A percentile compares a stretch with the other conserved stretches of the same genome.
These are phyloP conservation scores for Aspergillus campestris DNA, from an alignment of 495 filamentous ascomycete genomes.

Conservation along the genomic window DNA sequence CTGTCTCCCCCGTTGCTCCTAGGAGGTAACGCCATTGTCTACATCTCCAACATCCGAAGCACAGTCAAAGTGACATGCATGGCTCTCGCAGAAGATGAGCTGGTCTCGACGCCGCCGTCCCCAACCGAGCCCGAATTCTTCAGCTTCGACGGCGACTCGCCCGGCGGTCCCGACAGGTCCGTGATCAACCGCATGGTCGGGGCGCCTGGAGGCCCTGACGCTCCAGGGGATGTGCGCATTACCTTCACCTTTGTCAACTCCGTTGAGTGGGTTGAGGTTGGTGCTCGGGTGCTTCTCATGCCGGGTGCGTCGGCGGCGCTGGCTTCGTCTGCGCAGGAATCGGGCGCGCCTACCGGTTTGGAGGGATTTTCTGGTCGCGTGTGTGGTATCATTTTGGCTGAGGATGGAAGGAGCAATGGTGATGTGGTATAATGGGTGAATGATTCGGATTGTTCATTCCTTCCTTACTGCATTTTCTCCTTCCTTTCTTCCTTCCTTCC, in stretches of 20 bases:
- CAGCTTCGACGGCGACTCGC: conserved; percentile 49
- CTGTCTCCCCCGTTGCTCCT: conserved; percentile 40
- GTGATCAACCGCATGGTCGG: conserved; percentile 13
- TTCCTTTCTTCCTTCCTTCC: not conserved
- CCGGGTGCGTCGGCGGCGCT: conserved; percentile 42
- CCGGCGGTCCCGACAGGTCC: conserved; percentile 28
- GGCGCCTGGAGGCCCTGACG: conserved; percentile 13
- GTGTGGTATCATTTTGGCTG: conserved; percentile 25
- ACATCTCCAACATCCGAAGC: conserved; percentile 80
- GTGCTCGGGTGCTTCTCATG: conserved; percentile 70
- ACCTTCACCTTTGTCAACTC: conserved; percentile 66
- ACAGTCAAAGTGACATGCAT: conserved; percentile 60
- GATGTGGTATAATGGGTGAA: not conserved
- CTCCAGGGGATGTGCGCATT: conserved; percentile 48
- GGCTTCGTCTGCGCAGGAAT: conserved; percentile 19
- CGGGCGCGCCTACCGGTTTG: conserved; percentile 25
- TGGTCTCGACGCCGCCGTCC: conserved; percentile 21
- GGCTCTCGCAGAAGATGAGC: conserved; percentile 28
- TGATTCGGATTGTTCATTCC: not conserved
- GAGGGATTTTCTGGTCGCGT: conserved; percentile 44
- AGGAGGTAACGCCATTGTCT: conserved; percentile 64
- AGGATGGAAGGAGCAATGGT: conserved; percentile 1
- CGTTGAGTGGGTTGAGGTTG: conserved; percentile 80
- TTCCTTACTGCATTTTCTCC: not conserved
- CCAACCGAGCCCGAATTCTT: conserved; percentile 52